Conservation (phyloP, 768 basidiomycete species). For the Rhodotorula paludigena region DNA sequence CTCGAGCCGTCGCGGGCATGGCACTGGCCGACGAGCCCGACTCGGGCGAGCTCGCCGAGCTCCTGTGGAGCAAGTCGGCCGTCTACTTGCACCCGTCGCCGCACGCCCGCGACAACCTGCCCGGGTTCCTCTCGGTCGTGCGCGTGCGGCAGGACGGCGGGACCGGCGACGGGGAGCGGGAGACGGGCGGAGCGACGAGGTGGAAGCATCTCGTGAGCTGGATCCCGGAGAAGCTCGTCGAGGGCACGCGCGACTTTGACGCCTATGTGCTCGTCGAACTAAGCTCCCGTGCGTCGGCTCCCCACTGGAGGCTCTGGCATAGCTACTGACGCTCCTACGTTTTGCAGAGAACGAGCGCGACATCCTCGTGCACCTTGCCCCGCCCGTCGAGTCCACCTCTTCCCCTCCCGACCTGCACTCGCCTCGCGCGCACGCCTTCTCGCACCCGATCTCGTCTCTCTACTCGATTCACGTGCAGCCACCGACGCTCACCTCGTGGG, state of each 20-base stretch:
- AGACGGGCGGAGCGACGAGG: too few relatives aligned
- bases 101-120: constrained; percentile 85
- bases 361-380: constrained; percentile 39
- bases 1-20: too few relatives aligned
- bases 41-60: constrained; percentile 12
- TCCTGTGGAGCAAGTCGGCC: constrained; percentile 62
- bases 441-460: constrained; percentile 42
- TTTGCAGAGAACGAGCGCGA: constrained; percentile 26
- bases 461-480: constrained; percentile 43
- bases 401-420: constrained; percentile 66
- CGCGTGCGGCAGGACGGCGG: constrained; percentile 51
- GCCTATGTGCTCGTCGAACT: constrained; percentile 81
- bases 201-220: constrained; percentile 71
- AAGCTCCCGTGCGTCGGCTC: constrained; percentile 43
- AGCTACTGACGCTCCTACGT: constrained; percentile 6
- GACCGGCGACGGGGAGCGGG: too few relatives aligned
- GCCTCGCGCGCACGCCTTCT: constrained; percentile 57
- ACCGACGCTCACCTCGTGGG: constrained; percentile 51
- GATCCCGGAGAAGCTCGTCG: constrained; percentile 79
- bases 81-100: constrained; percentile 94
- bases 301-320: not conserved
- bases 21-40: too few relatives aligned
- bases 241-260: constrained; percentile 62
- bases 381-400: constrained; percentile 50
- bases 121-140: constrained; percentile 86